A percentile compares a stretch with the other conserved stretches of the same genome.
Evolutionary conservation across 345 rosid genomes (phyloP).

Genomic region (Bruguiera gymnorhiza): DNA sequence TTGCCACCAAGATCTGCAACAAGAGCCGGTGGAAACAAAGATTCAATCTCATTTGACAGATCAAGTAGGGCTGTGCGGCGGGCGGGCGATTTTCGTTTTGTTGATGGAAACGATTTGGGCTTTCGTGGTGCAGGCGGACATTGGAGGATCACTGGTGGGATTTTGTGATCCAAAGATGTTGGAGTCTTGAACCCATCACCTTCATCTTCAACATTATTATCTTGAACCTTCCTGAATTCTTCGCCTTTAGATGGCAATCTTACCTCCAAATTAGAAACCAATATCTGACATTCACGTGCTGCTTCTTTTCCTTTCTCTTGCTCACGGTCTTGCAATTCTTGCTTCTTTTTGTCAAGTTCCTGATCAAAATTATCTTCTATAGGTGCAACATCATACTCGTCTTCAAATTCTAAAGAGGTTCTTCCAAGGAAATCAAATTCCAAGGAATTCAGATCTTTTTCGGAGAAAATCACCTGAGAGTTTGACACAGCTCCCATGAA

Average conservation of each 20-base stretch:
- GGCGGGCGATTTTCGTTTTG: conserved; percentile 36
- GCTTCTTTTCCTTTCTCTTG: conserved; percentile 24
- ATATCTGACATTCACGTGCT: conserved; percentile 21
- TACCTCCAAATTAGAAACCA: conserved; percentile 33
- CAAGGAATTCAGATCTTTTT: conserved; percentile 44
- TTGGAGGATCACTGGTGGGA: conserved; percentile 25
- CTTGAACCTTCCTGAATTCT: conserved; percentile 18
- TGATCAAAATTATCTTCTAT: conserved; percentile 12
- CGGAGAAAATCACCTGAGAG: conserved; percentile 39
- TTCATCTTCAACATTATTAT: conserved; percentile 9
- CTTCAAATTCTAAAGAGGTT: conserved; percentile 31
- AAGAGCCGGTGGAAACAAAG: conserved; percentile 51
- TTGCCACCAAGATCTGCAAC: conserved; percentile 51
- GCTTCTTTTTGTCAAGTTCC: neutral
- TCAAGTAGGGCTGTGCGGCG: conserved; percentile 36
- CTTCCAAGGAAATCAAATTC: conserved; percentile 37
- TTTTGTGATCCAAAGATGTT: conserved; percentile 43
- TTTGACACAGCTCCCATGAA: conserved; percentile 34
- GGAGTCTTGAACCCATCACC: conserved; percentile 59
- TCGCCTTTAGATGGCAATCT: conserved; percentile 26
- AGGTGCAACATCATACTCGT: conserved; percentile 26
- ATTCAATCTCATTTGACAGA: conserved; percentile 62
- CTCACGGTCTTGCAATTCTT: neutral
- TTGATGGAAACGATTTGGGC: conserved; percentile 44
- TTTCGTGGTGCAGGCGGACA: conserved; percentile 77